Percentiles rank a stretch among this genome's conserved stretches.
Conservation (phyloP, 2,329 filamentous ascomycete genomes). For the Aspergillus luchuensis region DNA sequence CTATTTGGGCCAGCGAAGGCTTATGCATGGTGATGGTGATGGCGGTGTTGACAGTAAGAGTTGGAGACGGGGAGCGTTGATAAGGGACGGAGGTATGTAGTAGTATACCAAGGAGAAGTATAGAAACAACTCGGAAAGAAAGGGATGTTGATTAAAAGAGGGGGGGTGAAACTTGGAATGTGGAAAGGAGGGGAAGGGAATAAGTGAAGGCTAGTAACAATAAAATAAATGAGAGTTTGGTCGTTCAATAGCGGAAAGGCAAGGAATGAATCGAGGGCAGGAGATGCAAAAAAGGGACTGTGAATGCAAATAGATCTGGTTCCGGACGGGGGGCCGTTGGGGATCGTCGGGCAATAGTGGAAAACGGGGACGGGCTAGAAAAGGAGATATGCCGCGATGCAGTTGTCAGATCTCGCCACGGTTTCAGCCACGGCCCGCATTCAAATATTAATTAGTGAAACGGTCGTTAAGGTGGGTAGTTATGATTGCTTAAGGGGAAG, state of each 20-base stretch:
- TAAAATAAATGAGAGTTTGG: conserved; percentile 5
- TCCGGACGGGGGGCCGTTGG: conserved; percentile 6
- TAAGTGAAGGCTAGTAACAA: not conserved
- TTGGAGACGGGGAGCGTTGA: not conserved
- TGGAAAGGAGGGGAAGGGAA: not conserved
- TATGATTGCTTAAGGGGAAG: conserved; percentile 1
- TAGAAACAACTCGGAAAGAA: not conserved
- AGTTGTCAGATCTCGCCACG: conserved; percentile 4
- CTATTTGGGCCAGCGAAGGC: conserved; percentile 59
- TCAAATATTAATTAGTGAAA: not conserved
- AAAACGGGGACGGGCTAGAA: conserved; percentile 8
- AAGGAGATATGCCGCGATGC: conserved; percentile 1
- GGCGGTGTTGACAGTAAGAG: not conserved
- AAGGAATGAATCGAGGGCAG: conserved; percentile 5
- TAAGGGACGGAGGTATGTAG: conserved; percentile 1
- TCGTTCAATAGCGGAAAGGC: not conserved
- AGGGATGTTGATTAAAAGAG: not conserved
- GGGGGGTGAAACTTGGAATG: not conserved
- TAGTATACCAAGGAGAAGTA: not conserved
- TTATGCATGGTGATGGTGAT: conserved; percentile 57
- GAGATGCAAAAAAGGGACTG: conserved; percentile 7
- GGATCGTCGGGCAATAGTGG: conserved; percentile 4
- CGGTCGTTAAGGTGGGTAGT: not conserved
- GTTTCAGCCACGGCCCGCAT: conserved; percentile 4
- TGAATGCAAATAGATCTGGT: conserved; percentile 6